These are phyloP conservation scores for Blumeria graminis DNA, from an alignment of 2,329 filamentous ascomycete species.

Conservation along the genomic window DNA sequence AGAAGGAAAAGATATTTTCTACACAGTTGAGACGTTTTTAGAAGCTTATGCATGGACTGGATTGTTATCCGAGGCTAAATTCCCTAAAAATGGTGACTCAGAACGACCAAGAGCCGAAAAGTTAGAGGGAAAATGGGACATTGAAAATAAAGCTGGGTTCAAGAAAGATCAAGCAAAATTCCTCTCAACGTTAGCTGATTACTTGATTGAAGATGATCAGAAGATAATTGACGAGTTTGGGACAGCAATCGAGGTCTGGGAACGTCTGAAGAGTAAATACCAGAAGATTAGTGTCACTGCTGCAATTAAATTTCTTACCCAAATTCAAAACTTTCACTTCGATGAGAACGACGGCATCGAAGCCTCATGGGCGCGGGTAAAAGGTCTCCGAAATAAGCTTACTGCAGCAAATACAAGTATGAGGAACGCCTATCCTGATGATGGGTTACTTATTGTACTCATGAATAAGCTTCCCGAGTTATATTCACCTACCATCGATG, in stretches of 20 bases:
- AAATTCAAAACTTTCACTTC: not conserved
- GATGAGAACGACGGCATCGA: not conserved
- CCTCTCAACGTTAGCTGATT: not conserved
- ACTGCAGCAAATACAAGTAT: not conserved
- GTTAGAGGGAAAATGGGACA: not conserved
- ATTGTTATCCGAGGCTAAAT: too few species aligned
- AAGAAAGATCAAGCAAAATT: not conserved
- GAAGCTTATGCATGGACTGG: too few species aligned
- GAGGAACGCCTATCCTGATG: not conserved
- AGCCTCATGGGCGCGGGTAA: not conserved
- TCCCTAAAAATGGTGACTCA: not conserved
- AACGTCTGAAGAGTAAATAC: not conserved
- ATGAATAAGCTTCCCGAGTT: not conserved
- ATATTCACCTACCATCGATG: not conserved
- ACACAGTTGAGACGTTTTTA: too few species aligned
- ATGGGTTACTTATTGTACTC: not conserved
- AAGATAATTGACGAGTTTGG: not conserved
- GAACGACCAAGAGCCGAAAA: not conserved
- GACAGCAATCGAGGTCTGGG: not conserved
- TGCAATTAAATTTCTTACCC: not conserved
- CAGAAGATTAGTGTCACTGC: not conserved
- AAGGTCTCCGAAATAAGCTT: not conserved
- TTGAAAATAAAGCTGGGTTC: not conserved
- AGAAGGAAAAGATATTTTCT: too few species aligned
- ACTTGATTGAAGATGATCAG: not conserved